Evolutionary conservation across 228 moss, liverwort and hornwort species (phyloP).

Genomic region (Sphagnum magellanicum): DNA sequence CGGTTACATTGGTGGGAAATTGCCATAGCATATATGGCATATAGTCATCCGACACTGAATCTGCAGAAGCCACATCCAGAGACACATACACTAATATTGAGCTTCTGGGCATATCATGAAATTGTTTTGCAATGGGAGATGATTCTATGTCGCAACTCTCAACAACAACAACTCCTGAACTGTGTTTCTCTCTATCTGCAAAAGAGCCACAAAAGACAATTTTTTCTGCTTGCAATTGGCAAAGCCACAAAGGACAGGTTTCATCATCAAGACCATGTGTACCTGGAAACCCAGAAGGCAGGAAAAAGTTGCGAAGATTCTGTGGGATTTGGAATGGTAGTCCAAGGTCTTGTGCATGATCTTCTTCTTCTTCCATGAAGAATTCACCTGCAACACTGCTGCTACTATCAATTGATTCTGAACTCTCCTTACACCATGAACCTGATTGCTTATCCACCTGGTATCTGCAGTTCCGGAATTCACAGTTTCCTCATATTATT

Average conservation of each 20-base stretch:
- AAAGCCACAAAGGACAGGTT: too few relatives aligned
- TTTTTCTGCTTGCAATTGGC: too few relatives aligned
- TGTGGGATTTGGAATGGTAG: constrained; percentile 60
- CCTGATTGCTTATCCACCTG: constrained; percentile 66
- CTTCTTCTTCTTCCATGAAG: constrained; percentile 13
- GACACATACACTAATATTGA: not conserved
- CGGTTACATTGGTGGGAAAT: constrained; percentile 93
- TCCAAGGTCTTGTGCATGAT: constrained; percentile 28
- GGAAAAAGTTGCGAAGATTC: constrained; percentile 55
- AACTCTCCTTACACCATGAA: constrained; percentile 44
- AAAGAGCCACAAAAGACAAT: not conserved
- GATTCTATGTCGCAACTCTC: not conserved
- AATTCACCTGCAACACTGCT: constrained; percentile 31
- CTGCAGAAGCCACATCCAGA: constrained; percentile 14
- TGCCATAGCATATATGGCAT: constrained; percentile 92
- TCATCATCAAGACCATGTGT: not conserved
- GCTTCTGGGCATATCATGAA: not conserved
- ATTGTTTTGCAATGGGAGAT: not conserved
- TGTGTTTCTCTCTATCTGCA: not conserved
- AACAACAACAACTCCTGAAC: not conserved
- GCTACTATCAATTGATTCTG: constrained; percentile 42
- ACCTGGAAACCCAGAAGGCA: constrained; percentile 91
- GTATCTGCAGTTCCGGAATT: constrained; percentile 42
- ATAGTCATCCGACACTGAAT: constrained; percentile 83
- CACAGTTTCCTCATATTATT: not conserved